Evolutionary conservation across 768 basidiomycete species (phyloP).

Genomic region (Phlegmacium glaucopus): DNA sequence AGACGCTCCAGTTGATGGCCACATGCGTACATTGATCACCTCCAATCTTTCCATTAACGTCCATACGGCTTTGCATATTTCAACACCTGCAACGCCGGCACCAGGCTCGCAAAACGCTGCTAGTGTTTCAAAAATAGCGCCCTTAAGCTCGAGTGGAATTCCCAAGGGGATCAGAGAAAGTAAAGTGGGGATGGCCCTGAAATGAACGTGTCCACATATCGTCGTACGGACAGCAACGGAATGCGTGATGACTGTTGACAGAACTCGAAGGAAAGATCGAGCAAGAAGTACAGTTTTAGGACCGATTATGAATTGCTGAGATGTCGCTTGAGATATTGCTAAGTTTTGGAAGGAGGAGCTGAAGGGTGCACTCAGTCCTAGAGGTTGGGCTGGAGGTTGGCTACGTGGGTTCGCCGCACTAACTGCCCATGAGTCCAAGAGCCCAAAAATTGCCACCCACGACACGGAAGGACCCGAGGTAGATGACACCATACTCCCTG

Average conservation of each 20-base stretch:
- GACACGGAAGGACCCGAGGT: conserved; percentile 59
- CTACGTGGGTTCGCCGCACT: conserved; percentile 45
- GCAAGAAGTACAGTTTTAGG: conserved; percentile 77
- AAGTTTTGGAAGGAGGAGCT: conserved; percentile 29
- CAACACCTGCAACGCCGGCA: conserved; percentile 66
- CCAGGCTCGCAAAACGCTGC: conserved; percentile 83
- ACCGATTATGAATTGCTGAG: conserved; percentile 47
- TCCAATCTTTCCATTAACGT: conserved; percentile 79
- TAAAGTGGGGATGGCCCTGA: conserved; percentile 79
- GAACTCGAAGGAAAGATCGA: conserved; percentile 75
- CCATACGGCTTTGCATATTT: conserved; percentile 84
- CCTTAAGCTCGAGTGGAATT: conserved; percentile 90
- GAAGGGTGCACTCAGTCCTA: conserved; percentile 25
- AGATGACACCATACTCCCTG: conserved; percentile 54
- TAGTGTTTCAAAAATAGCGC: conserved; percentile 75
- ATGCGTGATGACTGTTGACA: conserved; percentile 69
- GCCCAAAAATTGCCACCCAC: conserved; percentile 73
- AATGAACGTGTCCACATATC: conserved; percentile 71
- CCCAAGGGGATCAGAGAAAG: conserved; percentile 74
- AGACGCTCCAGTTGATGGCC: conserved; percentile 33
- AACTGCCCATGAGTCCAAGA: conserved; percentile 72
- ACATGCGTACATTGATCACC: conserved; percentile 69
- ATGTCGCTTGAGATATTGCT: conserved; percentile 36
- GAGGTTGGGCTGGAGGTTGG: conserved; percentile 41
- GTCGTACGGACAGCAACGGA: conserved; percentile 79